Evolutionary conservation across 2,329 filamentous ascomycete genomes (phyloP).

Genomic region (Onygenales sp.): DNA sequence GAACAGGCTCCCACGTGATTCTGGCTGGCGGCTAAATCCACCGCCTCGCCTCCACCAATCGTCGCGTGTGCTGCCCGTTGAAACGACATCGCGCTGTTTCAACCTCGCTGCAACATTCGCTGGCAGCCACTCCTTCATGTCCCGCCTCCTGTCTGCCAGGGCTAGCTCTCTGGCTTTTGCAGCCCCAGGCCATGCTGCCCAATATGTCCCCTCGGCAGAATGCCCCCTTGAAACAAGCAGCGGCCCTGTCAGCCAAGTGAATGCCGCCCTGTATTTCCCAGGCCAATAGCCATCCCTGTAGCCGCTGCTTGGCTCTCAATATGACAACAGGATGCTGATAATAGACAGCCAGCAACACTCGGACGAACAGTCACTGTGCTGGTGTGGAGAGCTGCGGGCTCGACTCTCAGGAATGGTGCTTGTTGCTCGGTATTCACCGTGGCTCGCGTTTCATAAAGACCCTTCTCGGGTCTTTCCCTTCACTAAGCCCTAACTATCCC

Average conservation of each 20-base stretch:
- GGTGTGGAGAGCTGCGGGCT: background rate
- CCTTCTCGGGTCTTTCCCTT: background rate
- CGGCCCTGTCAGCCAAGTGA: background rate
- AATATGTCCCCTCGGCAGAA: background rate
- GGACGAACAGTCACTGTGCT: background rate
- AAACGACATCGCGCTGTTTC: slow-evolving; percentile 11
- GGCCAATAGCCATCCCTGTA: background rate
- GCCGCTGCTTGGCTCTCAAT: background rate
- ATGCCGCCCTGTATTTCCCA: background rate
- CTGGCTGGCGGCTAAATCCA: background rate
- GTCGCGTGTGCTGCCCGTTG: slow-evolving; percentile 1
- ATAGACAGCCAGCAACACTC: background rate
- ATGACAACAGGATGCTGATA: background rate
- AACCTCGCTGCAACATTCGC: slow-evolving; percentile 3
- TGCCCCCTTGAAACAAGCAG: background rate
- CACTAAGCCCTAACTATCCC: slow-evolving; percentile 12
- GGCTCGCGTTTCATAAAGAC: slow-evolving; percentile 16
- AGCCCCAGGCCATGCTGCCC: background rate
- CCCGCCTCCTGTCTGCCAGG: background rate
- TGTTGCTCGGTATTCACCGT: slow-evolving; percentile 7
- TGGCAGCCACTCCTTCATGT: slow-evolving; percentile 13
- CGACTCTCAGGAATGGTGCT: slow-evolving; percentile 11
- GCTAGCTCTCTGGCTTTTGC: background rate
- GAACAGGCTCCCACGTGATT: background rate
- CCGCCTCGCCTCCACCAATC: background rate